These are phyloP conservation scores for Leccinum subgranulosum DNA, from an alignment of 768 basidiomycete species.

Conservation along the genomic window DNA sequence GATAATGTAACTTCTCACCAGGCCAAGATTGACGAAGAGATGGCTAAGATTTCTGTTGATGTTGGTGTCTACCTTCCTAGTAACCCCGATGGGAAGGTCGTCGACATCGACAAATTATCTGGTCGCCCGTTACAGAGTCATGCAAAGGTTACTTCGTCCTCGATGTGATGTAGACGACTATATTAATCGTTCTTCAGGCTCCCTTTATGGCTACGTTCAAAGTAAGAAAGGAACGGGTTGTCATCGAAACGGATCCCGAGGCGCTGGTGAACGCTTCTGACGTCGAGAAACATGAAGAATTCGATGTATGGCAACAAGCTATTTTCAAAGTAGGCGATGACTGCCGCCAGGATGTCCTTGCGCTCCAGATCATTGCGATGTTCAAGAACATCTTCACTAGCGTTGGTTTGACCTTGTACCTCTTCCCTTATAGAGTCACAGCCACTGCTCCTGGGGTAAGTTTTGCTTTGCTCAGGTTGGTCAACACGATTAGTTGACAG, in stretches of 20 bases:
- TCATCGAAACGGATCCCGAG: constrained; percentile 69
- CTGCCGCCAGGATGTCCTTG: constrained; percentile 97
- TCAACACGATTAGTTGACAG: not conserved
- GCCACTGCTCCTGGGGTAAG: constrained; percentile 92
- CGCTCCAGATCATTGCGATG: constrained; percentile 97
- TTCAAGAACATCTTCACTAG: constrained; percentile 96
- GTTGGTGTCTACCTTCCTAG: constrained; percentile 97
- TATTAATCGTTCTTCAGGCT: constrained; percentile 52
- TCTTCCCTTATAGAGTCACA: constrained; percentile 95
- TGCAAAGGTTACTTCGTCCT: constrained; percentile 68
- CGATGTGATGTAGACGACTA: not conserved
- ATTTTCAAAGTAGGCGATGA: constrained; percentile 99
- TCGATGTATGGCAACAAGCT: constrained; percentile 95
- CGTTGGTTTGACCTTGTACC: constrained; percentile 85
- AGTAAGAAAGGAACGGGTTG: constrained; percentile 81
- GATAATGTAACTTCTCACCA: constrained; percentile 27
- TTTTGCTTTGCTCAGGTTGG: not conserved
- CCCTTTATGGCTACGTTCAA: constrained; percentile 99
- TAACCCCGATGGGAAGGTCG: constrained; percentile 93
- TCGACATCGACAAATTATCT: constrained; percentile 97
- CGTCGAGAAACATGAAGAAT: constrained; percentile 55
- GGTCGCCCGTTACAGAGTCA: constrained; percentile 96
- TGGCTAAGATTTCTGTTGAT: constrained; percentile 92
- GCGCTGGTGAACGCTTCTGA: constrained; percentile 65
- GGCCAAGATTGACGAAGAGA: constrained; percentile 99